A percentile compares a stretch with the other conserved stretches of the same genome.
These are phyloP conservation scores for Penstemon davidsonii DNA, from an alignment of 257 asterid genomes.

Conservation along the genomic window DNA sequence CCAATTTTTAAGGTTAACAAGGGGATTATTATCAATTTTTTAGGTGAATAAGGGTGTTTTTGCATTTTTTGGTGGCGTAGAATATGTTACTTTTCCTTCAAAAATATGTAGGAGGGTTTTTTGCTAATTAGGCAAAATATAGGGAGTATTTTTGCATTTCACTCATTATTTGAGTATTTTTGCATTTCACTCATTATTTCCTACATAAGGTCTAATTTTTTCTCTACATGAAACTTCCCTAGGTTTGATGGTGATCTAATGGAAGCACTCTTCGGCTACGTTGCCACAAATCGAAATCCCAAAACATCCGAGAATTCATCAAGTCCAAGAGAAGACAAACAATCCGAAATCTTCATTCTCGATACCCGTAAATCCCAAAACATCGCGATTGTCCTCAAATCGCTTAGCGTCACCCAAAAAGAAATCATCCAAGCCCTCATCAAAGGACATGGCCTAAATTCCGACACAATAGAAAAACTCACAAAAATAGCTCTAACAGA, in stretches of 20 bases:
- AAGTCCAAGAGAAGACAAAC: slow-evolving; percentile 31
- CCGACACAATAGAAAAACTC: slow-evolving; percentile 74
- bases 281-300: slow-evolving; percentile 79
- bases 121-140: not conserved
- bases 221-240: not conserved
- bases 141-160: not conserved
- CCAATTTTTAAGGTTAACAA: too few relatives aligned
- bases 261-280: slow-evolving; percentile 96
- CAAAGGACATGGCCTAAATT: slow-evolving; percentile 59
- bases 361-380: slow-evolving; percentile 84
- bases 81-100: too few relatives aligned
- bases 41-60: too few relatives aligned
- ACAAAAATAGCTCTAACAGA: slow-evolving; percentile 62
- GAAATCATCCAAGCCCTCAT: slow-evolving; percentile 64
- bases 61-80: too few relatives aligned
- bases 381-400: slow-evolving; percentile 70
- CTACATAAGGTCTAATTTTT: not conserved
- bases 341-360: slow-evolving; percentile 71
- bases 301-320: slow-evolving; percentile 33
- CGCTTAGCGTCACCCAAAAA: slow-evolving; percentile 57
- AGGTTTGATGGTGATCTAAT: slow-evolving; percentile 92
- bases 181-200: not conserved
- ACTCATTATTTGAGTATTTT: not conserved
- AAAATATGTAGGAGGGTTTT: too few relatives aligned
- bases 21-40: too few relatives aligned